Base-by-base conservation (phyloP, 108 stramenopile genomes). In the Nitzschia inconspicua region DNA sequence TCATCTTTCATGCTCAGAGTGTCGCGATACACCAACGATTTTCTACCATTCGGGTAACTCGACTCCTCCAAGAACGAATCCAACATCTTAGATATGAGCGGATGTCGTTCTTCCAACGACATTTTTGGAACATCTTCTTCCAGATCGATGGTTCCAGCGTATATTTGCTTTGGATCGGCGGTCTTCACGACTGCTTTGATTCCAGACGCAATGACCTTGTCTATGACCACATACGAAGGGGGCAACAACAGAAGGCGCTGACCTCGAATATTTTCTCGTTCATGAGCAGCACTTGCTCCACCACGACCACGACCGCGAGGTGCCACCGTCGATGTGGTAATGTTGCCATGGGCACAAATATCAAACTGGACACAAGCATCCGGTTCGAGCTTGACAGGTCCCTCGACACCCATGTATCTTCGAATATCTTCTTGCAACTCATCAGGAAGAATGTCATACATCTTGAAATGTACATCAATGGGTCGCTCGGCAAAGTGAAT, bases 301-400 rank as follows among this genome's bases (percentile, higher is more conserved):
- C 66, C 47, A 23, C 63, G 61, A 32, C 75, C 65, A 32, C 67
- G 67, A 31, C 66, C 51, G 22, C 58, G 56, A 13, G 34, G 32
- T 5, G 39, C 41, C 24, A 25, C 40, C 36, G 53, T 28, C 16
- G 60, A 40, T 9, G 60, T 56, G 3, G 34, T 64, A 19, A 66
- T 66, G 30, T 34, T 60, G 29, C 68, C 68, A 41, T 85, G 82
- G n/a, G 79, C 31, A 13, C 84, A 88, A 23, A 91, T 60, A 63
- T 91, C 89, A 65, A 91, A 91, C 37, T 75, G 65, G 18, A 88
- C 84, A 48, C 81, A 86, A 34, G 73, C 66, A 4, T 83, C 89
- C 22, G 67, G 71, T 22, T 70, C 71, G 13, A 78, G 44, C 41
- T 20, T 36, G 2, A 60, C 9, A 14, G 28, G 43, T 34, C 51